phyloP scores from a whole-genome alignment of 805 yeast species.

The Brettanomyces nanus region DNA sequence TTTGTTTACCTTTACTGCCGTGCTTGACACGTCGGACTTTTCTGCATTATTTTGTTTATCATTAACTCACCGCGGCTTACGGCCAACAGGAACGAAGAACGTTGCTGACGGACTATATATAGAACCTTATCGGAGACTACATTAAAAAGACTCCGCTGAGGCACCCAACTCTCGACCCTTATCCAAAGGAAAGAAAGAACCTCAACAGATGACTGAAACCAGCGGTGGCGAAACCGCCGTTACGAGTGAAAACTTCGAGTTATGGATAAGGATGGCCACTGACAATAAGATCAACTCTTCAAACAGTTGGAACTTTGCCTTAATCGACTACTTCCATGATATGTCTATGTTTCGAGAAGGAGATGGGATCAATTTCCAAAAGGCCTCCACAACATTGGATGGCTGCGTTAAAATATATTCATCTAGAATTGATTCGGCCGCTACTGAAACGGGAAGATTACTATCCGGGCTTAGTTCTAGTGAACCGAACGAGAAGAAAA shows the following conservation, averaged over 20 bases:
- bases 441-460: conserved; percentile 80
- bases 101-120: no score
- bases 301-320: conserved; percentile 85
- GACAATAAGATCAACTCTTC: conserved; percentile 76
- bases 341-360: conserved; percentile 67
- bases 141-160: no score
- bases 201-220: background rate
- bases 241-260: conserved; percentile 49
- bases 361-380: conserved; percentile 77
- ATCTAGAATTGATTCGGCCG: conserved; percentile 86
- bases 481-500: conserved; percentile 17
- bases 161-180: no score
- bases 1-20: no score
- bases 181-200: no score
- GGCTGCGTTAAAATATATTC: conserved; percentile 93
- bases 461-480: conserved; percentile 37
- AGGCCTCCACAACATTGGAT: conserved; percentile 85
- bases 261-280: conserved; percentile 77
- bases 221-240: conserved; percentile 4
- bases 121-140: no score
- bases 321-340: conserved; percentile 88
- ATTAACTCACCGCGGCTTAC: no score
- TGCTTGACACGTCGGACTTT: no score
- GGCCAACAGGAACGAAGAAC: no score
- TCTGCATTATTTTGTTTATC: no score